A percentile compares a stretch with the other conserved stretches of the same genome.
Evolutionary conservation across 148 eudicot species (phyloP).

Genomic region (Rhododendron simsii): DNA sequence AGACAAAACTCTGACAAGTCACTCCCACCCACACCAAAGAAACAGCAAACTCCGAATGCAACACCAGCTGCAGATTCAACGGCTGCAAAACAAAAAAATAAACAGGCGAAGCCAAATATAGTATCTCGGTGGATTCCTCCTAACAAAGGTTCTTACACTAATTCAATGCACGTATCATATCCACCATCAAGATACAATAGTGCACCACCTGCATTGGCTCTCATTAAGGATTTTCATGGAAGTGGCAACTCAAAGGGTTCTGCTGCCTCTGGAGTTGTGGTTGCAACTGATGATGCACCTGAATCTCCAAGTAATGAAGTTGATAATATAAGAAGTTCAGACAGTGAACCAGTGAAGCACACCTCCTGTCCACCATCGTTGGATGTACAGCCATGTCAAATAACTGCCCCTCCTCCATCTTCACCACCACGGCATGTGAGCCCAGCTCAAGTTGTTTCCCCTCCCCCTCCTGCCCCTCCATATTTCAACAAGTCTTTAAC

Average conservation of each 20-base stretch:
- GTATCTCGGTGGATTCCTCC: conserved; percentile 84
- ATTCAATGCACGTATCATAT: conserved; percentile 77
- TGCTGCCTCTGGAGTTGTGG: conserved; percentile 8
- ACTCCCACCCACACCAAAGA: conserved; percentile 40
- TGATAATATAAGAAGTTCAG: conserved; percentile 13
- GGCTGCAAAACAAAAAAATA: conserved; percentile 35
- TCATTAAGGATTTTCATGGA: conserved; percentile 40
- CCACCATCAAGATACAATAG: conserved; percentile 63
- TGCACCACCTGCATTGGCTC: conserved; percentile 57
- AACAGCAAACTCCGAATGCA: conserved; percentile 42
- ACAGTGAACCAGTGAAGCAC: conserved; percentile 9
- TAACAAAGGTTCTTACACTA: conserved; percentile 70
- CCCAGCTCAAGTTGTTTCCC: conserved; percentile 6
- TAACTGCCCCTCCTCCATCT: conserved; percentile 3
- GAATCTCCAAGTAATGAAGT: conserved; percentile 23
- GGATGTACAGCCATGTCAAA: conserved; percentile 17
- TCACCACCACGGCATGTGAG: not conserved
- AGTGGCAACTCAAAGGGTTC: conserved; percentile 46
- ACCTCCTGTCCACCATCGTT: conserved; percentile 18
- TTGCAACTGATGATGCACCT: conserved; percentile 9
- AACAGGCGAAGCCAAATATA: conserved; percentile 56
- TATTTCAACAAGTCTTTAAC: conserved; percentile 2
- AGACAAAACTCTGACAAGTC: conserved; percentile 52
- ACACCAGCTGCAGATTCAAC: conserved; percentile 55
- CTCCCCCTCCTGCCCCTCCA: conserved; percentile 18